These are phyloP conservation scores for Prunus mira DNA, from an alignment of 306 rosid genomes.

Conservation along the genomic window DNA sequence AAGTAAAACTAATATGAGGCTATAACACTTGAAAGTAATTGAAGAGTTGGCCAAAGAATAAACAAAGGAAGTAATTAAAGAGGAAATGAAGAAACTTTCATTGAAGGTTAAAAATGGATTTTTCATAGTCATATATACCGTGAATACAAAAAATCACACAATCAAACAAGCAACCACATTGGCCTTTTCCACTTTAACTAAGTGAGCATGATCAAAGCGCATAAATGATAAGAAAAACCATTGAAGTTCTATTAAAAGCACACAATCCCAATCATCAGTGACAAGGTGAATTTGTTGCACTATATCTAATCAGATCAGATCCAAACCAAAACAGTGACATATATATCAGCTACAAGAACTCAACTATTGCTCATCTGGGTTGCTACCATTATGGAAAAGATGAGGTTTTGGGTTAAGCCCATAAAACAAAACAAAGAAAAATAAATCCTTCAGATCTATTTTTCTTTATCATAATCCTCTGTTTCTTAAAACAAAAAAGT, in stretches of 20 bases:
- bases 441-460: slow-evolving; percentile 13
- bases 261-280: not conserved
- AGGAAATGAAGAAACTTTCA: too few species aligned
- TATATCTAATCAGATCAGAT: not conserved
- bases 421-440: not conserved
- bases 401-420: not conserved
- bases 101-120: too few species aligned
- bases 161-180: not conserved
- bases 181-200: not conserved
- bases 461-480: not conserved
- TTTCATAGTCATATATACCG: too few species aligned
- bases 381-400: not conserved
- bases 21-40: too few species aligned
- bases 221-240: not conserved
- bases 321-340: not conserved
- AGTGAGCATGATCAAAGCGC: not conserved
- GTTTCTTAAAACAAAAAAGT: not conserved
- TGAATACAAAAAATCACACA: not conserved
- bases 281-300: not conserved
- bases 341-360: not conserved
- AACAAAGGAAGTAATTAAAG: too few species aligned
- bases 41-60: too few species aligned
- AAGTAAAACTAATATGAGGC: too few species aligned
- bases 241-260: not conserved
- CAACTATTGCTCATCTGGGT: not conserved